Evolutionary conservation across 441 rosid species (phyloP).

Genomic region (Melastoma candidum): DNA sequence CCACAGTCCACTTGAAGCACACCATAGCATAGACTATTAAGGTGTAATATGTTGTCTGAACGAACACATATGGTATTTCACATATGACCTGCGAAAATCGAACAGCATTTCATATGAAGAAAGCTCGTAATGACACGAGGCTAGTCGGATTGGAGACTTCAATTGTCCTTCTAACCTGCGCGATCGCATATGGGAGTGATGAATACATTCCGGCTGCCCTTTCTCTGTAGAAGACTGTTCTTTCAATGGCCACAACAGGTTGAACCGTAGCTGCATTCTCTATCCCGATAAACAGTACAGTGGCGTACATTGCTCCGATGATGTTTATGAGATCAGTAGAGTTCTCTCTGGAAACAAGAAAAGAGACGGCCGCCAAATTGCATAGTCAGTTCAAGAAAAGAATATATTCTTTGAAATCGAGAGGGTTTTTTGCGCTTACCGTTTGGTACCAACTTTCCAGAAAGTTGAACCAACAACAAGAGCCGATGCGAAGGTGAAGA

Average conservation of each 20-base stretch:
- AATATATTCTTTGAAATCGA: too few species aligned
- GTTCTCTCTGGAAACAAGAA: slow-evolving; percentile 27
- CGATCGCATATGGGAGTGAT: slow-evolving; percentile 81
- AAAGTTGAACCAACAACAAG: slow-evolving; percentile 61
- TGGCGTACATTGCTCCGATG: slow-evolving; percentile 80
- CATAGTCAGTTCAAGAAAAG: not conserved
- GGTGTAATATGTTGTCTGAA: slow-evolving; percentile 61
- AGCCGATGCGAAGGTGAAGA: slow-evolving; percentile 54
- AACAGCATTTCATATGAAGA: not conserved
- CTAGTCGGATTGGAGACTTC: not conserved
- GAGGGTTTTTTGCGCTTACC: slow-evolving; percentile 21
- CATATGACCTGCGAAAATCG: slow-evolving; percentile 45
- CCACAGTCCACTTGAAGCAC: slow-evolving; percentile 66
- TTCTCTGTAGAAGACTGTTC: slow-evolving; percentile 86
- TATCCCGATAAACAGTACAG: slow-evolving; percentile 67
- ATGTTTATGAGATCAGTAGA: slow-evolving; percentile 50
- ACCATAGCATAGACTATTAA: slow-evolving; percentile 77
- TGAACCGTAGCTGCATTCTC: slow-evolving; percentile 77
- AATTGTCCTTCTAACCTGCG: slow-evolving; percentile 45
- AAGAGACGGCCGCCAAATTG: too few species aligned
- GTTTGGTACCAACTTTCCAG: slow-evolving; percentile 65
- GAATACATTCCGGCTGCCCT: slow-evolving; percentile 95
- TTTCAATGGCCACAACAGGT: slow-evolving; percentile 67
- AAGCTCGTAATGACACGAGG: not conserved
- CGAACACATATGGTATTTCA: slow-evolving; percentile 68